Percentiles rank a stretch among this genome's conserved stretches.
Evolutionary conservation across 805 yeast genomes (phyloP).

Genomic region (Cyberlindnera maritima): DNA sequence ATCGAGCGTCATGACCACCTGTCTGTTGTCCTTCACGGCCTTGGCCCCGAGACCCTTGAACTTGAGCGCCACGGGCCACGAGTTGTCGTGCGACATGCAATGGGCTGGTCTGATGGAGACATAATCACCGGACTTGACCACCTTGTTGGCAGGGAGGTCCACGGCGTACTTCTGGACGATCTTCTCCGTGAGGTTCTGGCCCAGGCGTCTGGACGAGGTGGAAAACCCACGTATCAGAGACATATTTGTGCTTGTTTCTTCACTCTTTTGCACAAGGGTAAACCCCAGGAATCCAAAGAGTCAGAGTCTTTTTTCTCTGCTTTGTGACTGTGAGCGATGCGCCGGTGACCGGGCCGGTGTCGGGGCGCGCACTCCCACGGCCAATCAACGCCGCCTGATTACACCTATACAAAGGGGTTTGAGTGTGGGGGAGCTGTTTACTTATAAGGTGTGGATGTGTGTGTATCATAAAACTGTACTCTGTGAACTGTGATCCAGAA

Average conservation of each 20-base stretch:
- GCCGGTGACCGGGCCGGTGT: slow-evolving; percentile 15
- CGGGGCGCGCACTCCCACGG: slow-evolving; percentile 1
- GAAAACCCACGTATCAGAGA: slow-evolving; percentile 24
- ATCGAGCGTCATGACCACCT: slow-evolving; percentile 93
- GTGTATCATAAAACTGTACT: no score
- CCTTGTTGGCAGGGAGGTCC: slow-evolving; percentile 71
- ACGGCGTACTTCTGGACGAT: slow-evolving; percentile 93
- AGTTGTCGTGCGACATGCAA: slow-evolving; percentile 98
- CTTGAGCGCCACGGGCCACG: slow-evolving; percentile 99
- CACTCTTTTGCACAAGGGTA: neutral
- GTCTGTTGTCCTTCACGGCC: slow-evolving; percentile 77
- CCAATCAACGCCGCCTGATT: slow-evolving; percentile 11
- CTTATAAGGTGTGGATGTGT: no score
- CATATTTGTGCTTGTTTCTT: neutral
- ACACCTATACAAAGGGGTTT: neutral
- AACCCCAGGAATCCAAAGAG: neutral
- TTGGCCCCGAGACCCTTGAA: slow-evolving; percentile 94
- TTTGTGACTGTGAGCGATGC: neutral
- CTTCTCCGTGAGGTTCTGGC: slow-evolving; percentile 91
- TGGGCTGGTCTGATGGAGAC: slow-evolving; percentile 94
- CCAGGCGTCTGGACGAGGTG: slow-evolving; percentile 15
- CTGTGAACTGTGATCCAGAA: no score
- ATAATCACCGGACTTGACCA: slow-evolving; percentile 87
- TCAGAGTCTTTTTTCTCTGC: neutral
- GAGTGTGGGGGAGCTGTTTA: neutral